These are phyloP conservation scores for Phytophthora pini DNA, from an alignment of 352 stramenopile genomes.

Conservation along the genomic window DNA sequence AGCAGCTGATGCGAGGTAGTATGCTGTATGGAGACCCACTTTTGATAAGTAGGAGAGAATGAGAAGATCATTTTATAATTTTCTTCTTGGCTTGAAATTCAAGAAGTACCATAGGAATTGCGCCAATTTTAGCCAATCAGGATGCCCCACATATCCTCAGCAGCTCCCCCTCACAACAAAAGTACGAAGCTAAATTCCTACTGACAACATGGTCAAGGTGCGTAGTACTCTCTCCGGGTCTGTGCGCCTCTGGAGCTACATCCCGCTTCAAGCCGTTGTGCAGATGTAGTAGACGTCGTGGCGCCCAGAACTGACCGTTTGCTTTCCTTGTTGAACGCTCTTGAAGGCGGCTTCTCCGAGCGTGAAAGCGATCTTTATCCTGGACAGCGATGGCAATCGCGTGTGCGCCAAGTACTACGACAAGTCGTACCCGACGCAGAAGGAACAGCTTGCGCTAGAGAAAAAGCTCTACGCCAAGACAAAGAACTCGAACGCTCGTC, in stretches of 20 bases:
- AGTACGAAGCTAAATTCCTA: conserved; percentile 9
- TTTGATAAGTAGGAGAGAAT: conserved; percentile 34
- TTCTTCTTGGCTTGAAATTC: not conserved
- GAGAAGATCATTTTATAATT: conserved; percentile 37
- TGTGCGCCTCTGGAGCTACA: not conserved
- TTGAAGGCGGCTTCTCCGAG: conserved; percentile 68
- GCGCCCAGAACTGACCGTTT: conserved; percentile 6
- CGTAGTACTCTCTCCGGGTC: conserved; percentile 10
- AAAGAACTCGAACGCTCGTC: conserved; percentile 86
- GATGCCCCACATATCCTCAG: conserved; percentile 49
- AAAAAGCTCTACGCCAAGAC: conserved; percentile 92
- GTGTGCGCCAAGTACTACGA: conserved; percentile 94
- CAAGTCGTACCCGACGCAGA: conserved; percentile 86
- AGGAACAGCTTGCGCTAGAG: conserved; percentile 89
- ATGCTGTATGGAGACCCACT: conserved; percentile 15
- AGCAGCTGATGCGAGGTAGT: not conserved
- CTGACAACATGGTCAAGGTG: conserved; percentile 69
- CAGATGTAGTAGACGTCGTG: not conserved
- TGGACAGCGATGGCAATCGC: conserved; percentile 89
- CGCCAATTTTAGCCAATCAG: conserved; percentile 57
- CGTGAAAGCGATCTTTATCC: conserved; percentile 90
- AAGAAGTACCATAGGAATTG: too few relatives aligned
- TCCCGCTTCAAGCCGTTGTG: not conserved
- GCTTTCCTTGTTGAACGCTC: conserved; percentile 10
- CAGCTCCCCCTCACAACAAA: conserved; percentile 22